phyloP scores from a whole-genome alignment of 108 stramenopile genomes.

The Nitzschia inconspicua region DNA sequence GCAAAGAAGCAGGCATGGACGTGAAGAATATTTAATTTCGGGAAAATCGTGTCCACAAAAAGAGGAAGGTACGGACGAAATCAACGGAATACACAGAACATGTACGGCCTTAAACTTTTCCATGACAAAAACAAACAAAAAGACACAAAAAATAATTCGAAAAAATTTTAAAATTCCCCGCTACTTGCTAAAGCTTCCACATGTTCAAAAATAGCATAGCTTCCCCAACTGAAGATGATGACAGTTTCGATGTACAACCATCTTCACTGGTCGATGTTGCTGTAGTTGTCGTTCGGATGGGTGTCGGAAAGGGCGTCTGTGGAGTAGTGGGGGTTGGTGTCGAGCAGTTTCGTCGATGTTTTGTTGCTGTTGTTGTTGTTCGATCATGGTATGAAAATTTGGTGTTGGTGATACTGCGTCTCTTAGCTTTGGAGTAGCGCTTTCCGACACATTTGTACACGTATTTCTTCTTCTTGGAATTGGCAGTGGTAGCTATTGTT shows the following conservation, averaged over 20 bases:
- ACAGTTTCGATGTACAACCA: too few relatives aligned
- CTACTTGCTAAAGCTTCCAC: slow-evolving; percentile 80
- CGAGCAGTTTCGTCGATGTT: slow-evolving; percentile 2
- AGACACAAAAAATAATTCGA: too few relatives aligned
- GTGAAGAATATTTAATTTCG: slow-evolving; percentile 39
- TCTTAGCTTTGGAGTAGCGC: not conserved
- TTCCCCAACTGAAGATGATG: slow-evolving; percentile 68
- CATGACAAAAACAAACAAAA: too few relatives aligned
- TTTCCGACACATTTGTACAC: not conserved
- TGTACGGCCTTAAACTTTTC: too few relatives aligned
- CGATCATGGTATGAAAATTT: not conserved
- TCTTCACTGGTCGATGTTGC: slow-evolving; percentile 1
- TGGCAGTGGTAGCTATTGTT: not conserved
- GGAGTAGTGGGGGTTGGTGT: too few relatives aligned
- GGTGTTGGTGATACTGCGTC: not conserved
- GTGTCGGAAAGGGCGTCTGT: slow-evolving; percentile 16
- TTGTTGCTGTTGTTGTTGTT: not conserved
- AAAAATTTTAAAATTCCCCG: too few relatives aligned
- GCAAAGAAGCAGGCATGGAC: slow-evolving; percentile 32
- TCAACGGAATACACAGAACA: too few relatives aligned
- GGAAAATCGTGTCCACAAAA: too few relatives aligned
- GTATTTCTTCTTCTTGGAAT: not conserved
- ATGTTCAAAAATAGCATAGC: slow-evolving; percentile 76
- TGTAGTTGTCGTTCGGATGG: slow-evolving; percentile 13
- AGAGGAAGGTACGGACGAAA: too few relatives aligned